A percentile compares a stretch with the other conserved stretches of the same genome.
These are phyloP conservation scores for Termitomyces titanicus DNA, from an alignment of 768 basidiomycete genomes.

Conservation along the genomic window DNA sequence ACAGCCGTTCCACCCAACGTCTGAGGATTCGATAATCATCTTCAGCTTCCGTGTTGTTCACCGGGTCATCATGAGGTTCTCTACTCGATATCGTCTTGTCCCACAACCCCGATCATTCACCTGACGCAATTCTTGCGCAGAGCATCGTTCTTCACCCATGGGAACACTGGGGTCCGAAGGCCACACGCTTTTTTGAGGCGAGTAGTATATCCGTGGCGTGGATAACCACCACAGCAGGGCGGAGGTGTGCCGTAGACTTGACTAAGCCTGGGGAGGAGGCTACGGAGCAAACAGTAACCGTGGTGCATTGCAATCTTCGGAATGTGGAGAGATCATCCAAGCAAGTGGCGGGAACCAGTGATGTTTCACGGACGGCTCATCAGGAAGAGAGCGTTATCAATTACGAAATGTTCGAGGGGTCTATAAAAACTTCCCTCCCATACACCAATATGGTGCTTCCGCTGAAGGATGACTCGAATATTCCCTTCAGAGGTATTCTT, in stretches of 20 bases:
- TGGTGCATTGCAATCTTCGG: background rate
- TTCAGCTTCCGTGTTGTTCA: background rate
- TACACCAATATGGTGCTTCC: background rate
- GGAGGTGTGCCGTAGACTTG: background rate
- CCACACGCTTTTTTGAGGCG: background rate
- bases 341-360: too few species aligned
- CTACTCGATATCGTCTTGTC: background rate
- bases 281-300: background rate
- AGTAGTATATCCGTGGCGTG: background rate
- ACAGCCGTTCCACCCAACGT: background rate
- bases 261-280: background rate
- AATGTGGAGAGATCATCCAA: background rate
- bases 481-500: background rate
- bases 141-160: background rate
- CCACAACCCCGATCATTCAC: background rate
- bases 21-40: background rate
- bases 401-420: background rate
- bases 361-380: background rate
- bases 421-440: background rate
- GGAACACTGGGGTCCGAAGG: background rate
- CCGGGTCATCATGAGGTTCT: background rate
- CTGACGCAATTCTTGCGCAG: background rate
- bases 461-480: background rate
- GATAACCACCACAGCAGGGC: slow-evolving; percentile 3
- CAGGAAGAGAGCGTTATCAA: background rate